Conservation (phyloP, 2,329 filamentous ascomycete genomes). For the Furcasterigmium furcatum region DNA sequence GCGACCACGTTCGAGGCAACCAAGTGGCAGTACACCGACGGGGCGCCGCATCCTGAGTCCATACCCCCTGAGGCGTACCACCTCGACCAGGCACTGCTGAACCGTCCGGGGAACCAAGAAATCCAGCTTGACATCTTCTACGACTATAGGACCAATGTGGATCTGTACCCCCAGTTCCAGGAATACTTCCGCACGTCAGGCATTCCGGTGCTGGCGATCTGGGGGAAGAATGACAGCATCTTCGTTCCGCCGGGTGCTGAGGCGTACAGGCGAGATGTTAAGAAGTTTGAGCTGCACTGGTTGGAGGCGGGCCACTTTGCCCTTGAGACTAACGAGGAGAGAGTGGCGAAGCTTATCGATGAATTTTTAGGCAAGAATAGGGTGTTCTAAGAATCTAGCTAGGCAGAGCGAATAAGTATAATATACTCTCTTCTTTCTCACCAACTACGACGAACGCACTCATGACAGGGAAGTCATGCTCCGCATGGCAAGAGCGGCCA, state of each 20-base stretch:
- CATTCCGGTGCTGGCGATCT: slow-evolving; percentile 53
- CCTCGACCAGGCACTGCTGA: slow-evolving; percentile 50
- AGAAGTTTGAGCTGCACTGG: slow-evolving; percentile 41
- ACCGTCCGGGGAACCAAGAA: slow-evolving; percentile 45
- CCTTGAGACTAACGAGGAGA: slow-evolving; percentile 27
- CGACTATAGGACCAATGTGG: slow-evolving; percentile 53
- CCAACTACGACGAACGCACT: too few species aligned
- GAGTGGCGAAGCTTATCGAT: slow-evolving; percentile 21
- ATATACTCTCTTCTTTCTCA: too few species aligned
- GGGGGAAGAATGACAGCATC: slow-evolving; percentile 54
- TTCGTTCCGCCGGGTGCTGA: slow-evolving; percentile 49
- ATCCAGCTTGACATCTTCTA: slow-evolving; percentile 54
- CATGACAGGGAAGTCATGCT: too few species aligned
- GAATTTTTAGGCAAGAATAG: slow-evolving; percentile 20
- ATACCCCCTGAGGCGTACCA: slow-evolving; percentile 42
- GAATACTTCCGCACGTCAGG: slow-evolving; percentile 46
- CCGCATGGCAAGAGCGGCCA: too few species aligned
- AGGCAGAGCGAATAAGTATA: too few species aligned
- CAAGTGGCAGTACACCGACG: slow-evolving; percentile 40
- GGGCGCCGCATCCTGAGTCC: slow-evolving; percentile 24
- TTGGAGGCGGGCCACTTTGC: slow-evolving; percentile 58
- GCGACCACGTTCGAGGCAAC: slow-evolving; percentile 31
- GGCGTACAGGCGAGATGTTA: slow-evolving; percentile 48
- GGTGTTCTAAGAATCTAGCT: too few species aligned
- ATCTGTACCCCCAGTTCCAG: slow-evolving; percentile 52